phyloP scores from a whole-genome alignment of 306 rosid genomes.

The Coriaria nepalensis region DNA sequence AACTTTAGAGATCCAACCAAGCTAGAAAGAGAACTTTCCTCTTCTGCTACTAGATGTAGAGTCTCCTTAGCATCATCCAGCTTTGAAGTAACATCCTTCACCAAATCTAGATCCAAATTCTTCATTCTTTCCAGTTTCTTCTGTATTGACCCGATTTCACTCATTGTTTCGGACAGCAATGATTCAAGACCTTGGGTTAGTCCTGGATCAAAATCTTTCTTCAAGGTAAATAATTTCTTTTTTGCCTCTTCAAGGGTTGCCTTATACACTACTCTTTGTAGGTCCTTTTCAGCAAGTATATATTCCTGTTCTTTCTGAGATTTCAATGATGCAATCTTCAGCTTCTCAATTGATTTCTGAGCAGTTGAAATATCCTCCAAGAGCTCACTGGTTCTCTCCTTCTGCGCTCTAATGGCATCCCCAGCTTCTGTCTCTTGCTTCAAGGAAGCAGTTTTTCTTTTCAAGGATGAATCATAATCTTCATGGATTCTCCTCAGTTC shows the following conservation, averaged over 20 bases:
- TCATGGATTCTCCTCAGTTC: constrained; percentile 59
- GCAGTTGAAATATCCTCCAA: constrained; percentile 61
- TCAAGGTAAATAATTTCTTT: constrained; percentile 39
- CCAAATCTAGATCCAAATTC: constrained; percentile 55
- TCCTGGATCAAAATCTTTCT: constrained; percentile 53
- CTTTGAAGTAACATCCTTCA: constrained; percentile 61
- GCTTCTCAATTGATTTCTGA: constrained; percentile 60
- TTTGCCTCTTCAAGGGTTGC: constrained; percentile 51
- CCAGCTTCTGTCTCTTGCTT: constrained; percentile 60
- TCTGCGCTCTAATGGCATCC: constrained; percentile 39
- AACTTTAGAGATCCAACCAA: constrained; percentile 61
- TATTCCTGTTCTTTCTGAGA: constrained; percentile 59
- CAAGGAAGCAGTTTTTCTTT: constrained; percentile 41
- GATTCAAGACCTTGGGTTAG: constrained; percentile 47
- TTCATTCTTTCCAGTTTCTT: constrained; percentile 67
- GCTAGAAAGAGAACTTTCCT: constrained; percentile 68
- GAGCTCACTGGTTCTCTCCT: constrained; percentile 47
- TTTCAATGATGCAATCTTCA: constrained; percentile 52
- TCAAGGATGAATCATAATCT: constrained; percentile 54
- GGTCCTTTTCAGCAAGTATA: constrained; percentile 60
- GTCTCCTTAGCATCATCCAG: constrained; percentile 84
- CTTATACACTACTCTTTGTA: constrained; percentile 53
- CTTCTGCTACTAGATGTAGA: constrained; percentile 73
- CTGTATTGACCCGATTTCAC: constrained; percentile 51
- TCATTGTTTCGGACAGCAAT: constrained; percentile 41